Conservation (phyloP, 2,329 filamentous ascomycete genomes). For the Malbranchea cinnamomea region DNA sequence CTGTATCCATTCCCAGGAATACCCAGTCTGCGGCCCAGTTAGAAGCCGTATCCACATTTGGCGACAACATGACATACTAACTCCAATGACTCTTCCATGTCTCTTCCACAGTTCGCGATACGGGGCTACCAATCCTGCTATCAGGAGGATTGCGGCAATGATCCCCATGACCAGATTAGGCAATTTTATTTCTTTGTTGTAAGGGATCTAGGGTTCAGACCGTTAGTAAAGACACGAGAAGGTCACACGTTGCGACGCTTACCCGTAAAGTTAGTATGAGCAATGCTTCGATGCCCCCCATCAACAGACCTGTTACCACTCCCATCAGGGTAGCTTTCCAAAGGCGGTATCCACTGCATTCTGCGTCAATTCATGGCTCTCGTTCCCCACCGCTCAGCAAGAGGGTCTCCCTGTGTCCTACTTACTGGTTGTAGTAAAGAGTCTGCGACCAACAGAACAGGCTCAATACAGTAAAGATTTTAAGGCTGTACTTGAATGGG, state of each 20-base stretch:
- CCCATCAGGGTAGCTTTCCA: slow-evolving; percentile 34
- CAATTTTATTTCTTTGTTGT: slow-evolving; percentile 37
- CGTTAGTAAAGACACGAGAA: too few species aligned
- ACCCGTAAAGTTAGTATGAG: slow-evolving; percentile 44
- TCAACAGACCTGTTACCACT: slow-evolving; percentile 26
- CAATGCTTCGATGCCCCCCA: slow-evolving; percentile 40
- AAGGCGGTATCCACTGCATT: slow-evolving; percentile 20
- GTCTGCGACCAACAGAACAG: slow-evolving; percentile 39
- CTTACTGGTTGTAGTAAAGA: slow-evolving; percentile 37
- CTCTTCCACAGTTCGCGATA: slow-evolving; percentile 50
- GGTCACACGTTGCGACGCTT: slow-evolving; percentile 12
- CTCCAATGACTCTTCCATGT: slow-evolving; percentile 44
- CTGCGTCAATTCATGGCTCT: background rate
- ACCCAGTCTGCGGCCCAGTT: slow-evolving; percentile 35
- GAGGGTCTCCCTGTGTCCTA: slow-evolving; percentile 4
- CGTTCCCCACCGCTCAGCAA: background rate
- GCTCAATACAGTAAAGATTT: slow-evolving; percentile 35
- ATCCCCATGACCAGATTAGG: slow-evolving; percentile 44
- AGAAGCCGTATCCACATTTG: background rate
- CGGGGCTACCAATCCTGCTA: slow-evolving; percentile 42
- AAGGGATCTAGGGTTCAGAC: slow-evolving; percentile 32
- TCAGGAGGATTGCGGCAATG: slow-evolving; percentile 42
- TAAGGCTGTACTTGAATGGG: slow-evolving; percentile 41
- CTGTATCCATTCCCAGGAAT: slow-evolving; percentile 45
- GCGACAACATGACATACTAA: slow-evolving; percentile 31